Percentiles rank a stretch among this genome's conserved stretches.
phyloP scores from a whole-genome alignment of 352 stramenopile species.

The Pythium sukuiense region DNA sequence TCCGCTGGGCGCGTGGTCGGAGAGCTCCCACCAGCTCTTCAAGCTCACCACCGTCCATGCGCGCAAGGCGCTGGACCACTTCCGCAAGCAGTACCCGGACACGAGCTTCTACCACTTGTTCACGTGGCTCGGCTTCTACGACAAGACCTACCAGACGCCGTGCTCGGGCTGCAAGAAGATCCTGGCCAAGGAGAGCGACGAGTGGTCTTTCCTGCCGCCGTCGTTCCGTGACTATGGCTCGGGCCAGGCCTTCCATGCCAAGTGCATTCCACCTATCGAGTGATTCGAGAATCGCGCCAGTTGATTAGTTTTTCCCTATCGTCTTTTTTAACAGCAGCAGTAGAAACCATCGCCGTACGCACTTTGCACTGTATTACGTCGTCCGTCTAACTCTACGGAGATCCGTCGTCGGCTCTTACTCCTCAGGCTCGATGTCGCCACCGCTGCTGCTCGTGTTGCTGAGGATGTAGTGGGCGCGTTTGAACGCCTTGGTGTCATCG shows the following conservation, averaged over 20 bases:
- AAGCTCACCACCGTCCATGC: conserved; percentile 73
- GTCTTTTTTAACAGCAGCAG: background rate
- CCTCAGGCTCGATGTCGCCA: conserved; percentile 24
- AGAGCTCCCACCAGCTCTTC: conserved; percentile 81
- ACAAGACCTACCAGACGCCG: conserved; percentile 89
- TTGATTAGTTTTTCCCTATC: background rate
- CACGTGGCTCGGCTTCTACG: conserved; percentile 83
- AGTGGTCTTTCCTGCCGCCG: conserved; percentile 78
- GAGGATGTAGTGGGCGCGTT: conserved; percentile 53
- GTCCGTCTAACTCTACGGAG: background rate
- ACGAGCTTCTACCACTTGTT: conserved; percentile 88
- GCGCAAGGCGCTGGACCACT: conserved; percentile 78
- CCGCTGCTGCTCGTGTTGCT: conserved; percentile 67
- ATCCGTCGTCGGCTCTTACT: background rate
- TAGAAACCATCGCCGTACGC: background rate
- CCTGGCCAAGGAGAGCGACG: conserved; percentile 75
- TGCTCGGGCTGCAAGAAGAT: conserved; percentile 87
- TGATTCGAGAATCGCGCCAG: background rate
- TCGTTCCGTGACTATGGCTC: conserved; percentile 86
- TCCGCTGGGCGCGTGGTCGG: conserved; percentile 75
- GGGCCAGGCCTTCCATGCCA: conserved; percentile 80
- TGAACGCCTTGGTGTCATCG: conserved; percentile 30
- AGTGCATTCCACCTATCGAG: conserved; percentile 68
- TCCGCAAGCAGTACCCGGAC: conserved; percentile 83
- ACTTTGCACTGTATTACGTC: background rate